These are phyloP conservation scores for Ascochyta pisi DNA, from an alignment of 2,329 filamentous ascomycete species.

Conservation along the genomic window DNA sequence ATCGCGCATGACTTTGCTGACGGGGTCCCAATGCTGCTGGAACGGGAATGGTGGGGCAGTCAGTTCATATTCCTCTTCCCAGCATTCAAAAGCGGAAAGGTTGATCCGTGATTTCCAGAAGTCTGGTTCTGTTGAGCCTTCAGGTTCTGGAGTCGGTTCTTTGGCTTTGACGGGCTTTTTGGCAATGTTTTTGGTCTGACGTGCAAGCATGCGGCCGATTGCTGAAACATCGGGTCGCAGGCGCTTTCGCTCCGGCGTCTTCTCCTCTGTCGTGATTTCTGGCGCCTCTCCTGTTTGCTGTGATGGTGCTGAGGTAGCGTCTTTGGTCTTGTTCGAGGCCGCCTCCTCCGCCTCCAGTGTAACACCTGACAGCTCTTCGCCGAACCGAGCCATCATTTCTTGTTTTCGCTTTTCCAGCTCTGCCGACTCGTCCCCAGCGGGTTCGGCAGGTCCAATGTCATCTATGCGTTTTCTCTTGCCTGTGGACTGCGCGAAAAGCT, in stretches of 20 bases:
- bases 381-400: conserved; percentile 32
- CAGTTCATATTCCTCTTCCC: conserved; percentile 63
- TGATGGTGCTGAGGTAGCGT: neutral
- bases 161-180: conserved; percentile 31
- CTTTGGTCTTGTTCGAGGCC: neutral
- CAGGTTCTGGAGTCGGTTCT: conserved; percentile 32
- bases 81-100: conserved; percentile 84
- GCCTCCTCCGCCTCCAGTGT: conserved; percentile 5
- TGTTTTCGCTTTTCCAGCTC: conserved; percentile 33
- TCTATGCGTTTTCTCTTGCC: conserved; percentile 37
- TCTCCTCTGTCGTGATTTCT: conserved; percentile 10
- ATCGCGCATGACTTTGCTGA: conserved; percentile 65
- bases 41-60: conserved; percentile 88
- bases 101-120: conserved; percentile 77
- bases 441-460: conserved; percentile 23
- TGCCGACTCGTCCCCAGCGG: conserved; percentile 13
- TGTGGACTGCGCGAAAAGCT: conserved; percentile 11
- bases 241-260: conserved; percentile 28
- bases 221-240: conserved; percentile 36
- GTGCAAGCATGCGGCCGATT: conserved; percentile 40
- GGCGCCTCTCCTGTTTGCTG: neutral
- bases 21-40: conserved; percentile 84
- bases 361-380: conserved; percentile 2
- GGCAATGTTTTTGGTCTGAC: conserved; percentile 31
- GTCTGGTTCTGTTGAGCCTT: conserved; percentile 57